phyloP scores from a whole-genome alignment of 768 basidiomycete species.

The Serendipita sp. region DNA sequence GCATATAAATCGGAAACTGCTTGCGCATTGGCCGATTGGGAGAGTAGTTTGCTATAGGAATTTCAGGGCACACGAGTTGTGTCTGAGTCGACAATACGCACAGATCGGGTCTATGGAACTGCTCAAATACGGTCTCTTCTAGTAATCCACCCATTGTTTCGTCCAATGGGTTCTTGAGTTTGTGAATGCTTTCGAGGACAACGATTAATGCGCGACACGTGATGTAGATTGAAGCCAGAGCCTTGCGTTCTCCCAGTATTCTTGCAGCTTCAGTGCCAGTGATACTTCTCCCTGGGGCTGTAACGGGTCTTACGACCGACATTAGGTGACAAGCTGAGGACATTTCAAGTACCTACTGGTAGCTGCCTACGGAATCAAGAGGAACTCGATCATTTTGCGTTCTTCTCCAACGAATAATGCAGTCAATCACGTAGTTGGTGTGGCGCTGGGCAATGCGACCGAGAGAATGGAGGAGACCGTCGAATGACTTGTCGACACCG shows the following conservation, averaged over 20 bases:
- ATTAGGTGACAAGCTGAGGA: not conserved
- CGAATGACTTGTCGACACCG: slow-evolving; percentile 61
- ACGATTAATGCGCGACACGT: slow-evolving; percentile 77
- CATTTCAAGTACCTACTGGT: slow-evolving; percentile 13
- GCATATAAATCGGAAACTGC: slow-evolving; percentile 74
- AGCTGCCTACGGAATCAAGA: slow-evolving; percentile 17
- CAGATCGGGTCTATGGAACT: slow-evolving; percentile 56
- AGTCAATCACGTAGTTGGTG: slow-evolving; percentile 69
- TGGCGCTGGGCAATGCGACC: slow-evolving; percentile 77
- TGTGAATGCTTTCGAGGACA: slow-evolving; percentile 44
- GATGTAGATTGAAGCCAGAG: slow-evolving; percentile 72
- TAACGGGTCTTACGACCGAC: not conserved
- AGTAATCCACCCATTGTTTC: slow-evolving; percentile 62
- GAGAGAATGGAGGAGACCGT: slow-evolving; percentile 69
- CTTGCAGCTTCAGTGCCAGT: slow-evolving; percentile 29
- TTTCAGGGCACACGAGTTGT: slow-evolving; percentile 13
- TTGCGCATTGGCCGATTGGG: slow-evolving; percentile 59
- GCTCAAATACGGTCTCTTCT: slow-evolving; percentile 82
- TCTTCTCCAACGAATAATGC: slow-evolving; percentile 74
- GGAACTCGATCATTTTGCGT: slow-evolving; percentile 43
- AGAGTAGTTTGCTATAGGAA: slow-evolving; percentile 30
- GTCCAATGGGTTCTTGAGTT: slow-evolving; percentile 57
- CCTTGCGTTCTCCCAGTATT: slow-evolving; percentile 53
- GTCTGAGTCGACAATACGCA: slow-evolving; percentile 4
- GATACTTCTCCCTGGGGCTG: slow-evolving; percentile 3